Conservation (phyloP, 2,329 filamentous ascomycete genomes). For the Aspergillus glaucus region DNA sequence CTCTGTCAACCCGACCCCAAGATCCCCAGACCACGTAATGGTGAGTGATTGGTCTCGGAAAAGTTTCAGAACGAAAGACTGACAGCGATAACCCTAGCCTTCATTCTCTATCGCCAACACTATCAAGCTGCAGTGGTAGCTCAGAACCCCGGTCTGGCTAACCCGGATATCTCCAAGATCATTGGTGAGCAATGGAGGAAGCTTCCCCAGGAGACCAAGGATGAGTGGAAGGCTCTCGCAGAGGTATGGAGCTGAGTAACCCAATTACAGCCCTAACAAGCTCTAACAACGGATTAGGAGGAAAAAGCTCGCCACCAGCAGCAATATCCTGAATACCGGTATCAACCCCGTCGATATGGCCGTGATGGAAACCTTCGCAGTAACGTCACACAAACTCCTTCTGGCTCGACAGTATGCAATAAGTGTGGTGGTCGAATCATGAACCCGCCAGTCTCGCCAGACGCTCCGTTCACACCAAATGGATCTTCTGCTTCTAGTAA, state of each 20-base stretch:
- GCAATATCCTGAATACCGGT: slow-evolving; percentile 89
- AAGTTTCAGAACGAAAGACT: not conserved
- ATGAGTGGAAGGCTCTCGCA: slow-evolving; percentile 80
- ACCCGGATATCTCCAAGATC: slow-evolving; percentile 95
- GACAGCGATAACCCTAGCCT: slow-evolving; percentile 70
- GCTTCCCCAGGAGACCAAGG: slow-evolving; percentile 67
- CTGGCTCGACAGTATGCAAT: slow-evolving; percentile 33
- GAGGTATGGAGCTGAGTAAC: slow-evolving; percentile 51
- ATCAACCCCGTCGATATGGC: slow-evolving; percentile 69
- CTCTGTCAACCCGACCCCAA: slow-evolving; percentile 66
- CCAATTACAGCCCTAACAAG: not conserved
- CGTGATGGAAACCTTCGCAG: slow-evolving; percentile 47
- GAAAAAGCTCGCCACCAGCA: slow-evolving; percentile 85
- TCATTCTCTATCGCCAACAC: slow-evolving; percentile 94
- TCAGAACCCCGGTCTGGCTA: slow-evolving; percentile 80
- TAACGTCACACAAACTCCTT: slow-evolving; percentile 29
- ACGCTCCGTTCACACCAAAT: slow-evolving; percentile 35
- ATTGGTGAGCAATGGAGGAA: slow-evolving; percentile 89
- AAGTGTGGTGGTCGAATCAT: slow-evolving; percentile 44
- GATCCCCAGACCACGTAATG: slow-evolving; percentile 64
- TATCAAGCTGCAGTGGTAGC: slow-evolving; percentile 76
- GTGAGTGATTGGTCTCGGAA: slow-evolving; percentile 41
- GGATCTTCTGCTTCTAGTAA: slow-evolving; percentile 26
- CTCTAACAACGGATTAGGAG: slow-evolving; percentile 46
- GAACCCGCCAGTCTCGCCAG: slow-evolving; percentile 39